phyloP scores from a whole-genome alignment of 495 filamentous ascomycete species.

The Hyaloscypha variabilis region DNA sequence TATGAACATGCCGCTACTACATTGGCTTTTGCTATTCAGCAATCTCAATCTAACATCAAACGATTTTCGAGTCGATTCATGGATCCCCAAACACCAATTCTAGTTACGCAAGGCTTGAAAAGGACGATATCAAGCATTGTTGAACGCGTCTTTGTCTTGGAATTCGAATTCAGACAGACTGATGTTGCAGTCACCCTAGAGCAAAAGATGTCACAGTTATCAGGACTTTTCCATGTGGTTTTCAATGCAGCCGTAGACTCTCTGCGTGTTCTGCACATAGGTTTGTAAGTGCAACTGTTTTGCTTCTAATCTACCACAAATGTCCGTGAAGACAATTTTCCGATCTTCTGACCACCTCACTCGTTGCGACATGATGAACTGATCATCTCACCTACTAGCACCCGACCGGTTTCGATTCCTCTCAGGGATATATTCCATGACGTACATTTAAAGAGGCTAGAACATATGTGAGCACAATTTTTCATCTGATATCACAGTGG shows the following conservation, averaged over 20 bases:
- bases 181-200: conserved; percentile 54
- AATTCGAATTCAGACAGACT: conserved; percentile 55
- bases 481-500: neutral
- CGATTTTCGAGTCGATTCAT: conserved; percentile 68
- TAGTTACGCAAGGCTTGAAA: conserved; percentile 49
- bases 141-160: conserved; percentile 57
- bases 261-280: conserved; percentile 66
- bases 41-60: conserved; percentile 51
- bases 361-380: conserved; percentile 7
- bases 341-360: too few species aligned
- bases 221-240: conserved; percentile 48
- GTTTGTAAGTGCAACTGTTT: conserved; percentile 42
- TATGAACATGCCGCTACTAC: conserved; percentile 64
- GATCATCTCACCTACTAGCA: conserved; percentile 22
- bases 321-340: too few species aligned
- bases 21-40: conserved; percentile 57
- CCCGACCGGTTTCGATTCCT: conserved; percentile 47
- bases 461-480: conserved; percentile 44
- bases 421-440: conserved; percentile 63
- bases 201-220: conserved; percentile 55
- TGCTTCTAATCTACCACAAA: neutral
- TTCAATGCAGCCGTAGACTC: conserved; percentile 57
- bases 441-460: conserved; percentile 61
- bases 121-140: conserved; percentile 54
- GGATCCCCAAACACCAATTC: conserved; percentile 59